Evolutionary conservation across 805 yeast genomes (phyloP), one percentile per base, ranked within the genome.

Genomic region (Ogataea neopini): DNA sequence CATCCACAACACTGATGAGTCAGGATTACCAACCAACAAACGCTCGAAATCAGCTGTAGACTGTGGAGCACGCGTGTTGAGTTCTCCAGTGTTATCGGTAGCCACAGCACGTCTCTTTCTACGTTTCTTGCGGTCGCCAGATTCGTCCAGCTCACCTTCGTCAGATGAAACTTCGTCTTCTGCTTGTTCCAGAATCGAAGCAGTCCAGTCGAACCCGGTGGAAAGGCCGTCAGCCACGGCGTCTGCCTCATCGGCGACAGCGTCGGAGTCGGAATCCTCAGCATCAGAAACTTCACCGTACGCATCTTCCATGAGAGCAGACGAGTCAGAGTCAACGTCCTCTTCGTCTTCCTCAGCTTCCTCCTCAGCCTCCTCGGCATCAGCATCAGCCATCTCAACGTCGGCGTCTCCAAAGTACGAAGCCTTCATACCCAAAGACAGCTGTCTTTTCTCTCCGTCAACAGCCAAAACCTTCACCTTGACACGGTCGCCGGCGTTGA

Each of bases 181-280:
- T 15, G 85, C 88, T 69, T 88, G 95, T 57, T 88, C 96, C 52
- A 90, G 73, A 55, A 88, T 82, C 34, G 88, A 83, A 2, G 96
- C 96, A 39, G 96, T 85, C 99, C 99, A 94, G 67, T 94, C 97
- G 59, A 94, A 94, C 3, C 95, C 95, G 33, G 95, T 84, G 15
- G 90, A 81, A 48, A 94, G 75, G 6, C 96, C 96, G 33, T 67
- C 71, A 4, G 49, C 14, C 57, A 69, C 29, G 57, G 64, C 66
- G 7, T 43, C 52, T 59, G 35, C 62, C 9, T 53, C 57, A 25
- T 59, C 56, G 11, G 17, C 37, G 5, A n/a, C 20, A 34, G 37
- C 53, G 6, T 59, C 62, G 11, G 43, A 52, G 29, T 51, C 52
- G 6, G 59, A 51, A 22, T 10, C 10, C 11, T 52, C 56, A 11